Evolutionary conservation across 163 green algal genomes (phyloP).

Genomic region (Chlorella variabilis): DNA sequence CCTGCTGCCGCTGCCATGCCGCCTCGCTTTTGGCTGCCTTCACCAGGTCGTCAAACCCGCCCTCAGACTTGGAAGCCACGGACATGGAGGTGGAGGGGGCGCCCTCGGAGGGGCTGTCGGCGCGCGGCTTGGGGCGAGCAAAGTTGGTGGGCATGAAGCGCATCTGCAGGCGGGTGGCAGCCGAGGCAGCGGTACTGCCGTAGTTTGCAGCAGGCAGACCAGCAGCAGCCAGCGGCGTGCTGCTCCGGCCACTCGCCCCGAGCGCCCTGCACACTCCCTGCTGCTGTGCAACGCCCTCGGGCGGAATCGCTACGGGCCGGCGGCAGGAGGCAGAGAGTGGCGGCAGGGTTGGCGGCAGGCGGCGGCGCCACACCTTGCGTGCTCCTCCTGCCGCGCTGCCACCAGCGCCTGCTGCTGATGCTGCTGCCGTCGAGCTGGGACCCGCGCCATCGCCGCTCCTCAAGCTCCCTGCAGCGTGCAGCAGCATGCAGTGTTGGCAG

Average conservation of each 20-base stretch:
- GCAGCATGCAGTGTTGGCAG: background rate
- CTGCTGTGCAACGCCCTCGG: no score
- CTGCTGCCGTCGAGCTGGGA: background rate
- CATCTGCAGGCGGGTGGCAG: slow-evolving; percentile 10
- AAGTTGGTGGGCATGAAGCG: slow-evolving; percentile 50
- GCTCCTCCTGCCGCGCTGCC: background rate
- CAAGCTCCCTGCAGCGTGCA: slow-evolving; percentile 2
- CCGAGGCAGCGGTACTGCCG: background rate
- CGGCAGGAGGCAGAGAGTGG: background rate
- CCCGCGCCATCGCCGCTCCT: slow-evolving; percentile 13
- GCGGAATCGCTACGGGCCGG: no score
- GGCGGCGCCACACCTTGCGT: slow-evolving; percentile 25
- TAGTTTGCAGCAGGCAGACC: no score
- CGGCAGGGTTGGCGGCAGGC: slow-evolving; percentile 5
- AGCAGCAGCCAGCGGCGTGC: no score
- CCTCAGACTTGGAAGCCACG: slow-evolving; percentile 17
- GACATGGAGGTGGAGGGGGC: background rate
- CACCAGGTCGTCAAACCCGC: slow-evolving; percentile 32
- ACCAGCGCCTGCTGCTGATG: background rate
- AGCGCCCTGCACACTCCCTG: no score
- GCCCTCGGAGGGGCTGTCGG: slow-evolving; percentile 7
- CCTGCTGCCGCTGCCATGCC: slow-evolving; percentile 20
- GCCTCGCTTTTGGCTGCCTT: slow-evolving; percentile 23
- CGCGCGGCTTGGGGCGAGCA: slow-evolving; percentile 16
- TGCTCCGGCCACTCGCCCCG: no score